Percentiles rank a stretch among this genome's conserved stretches.
Evolutionary conservation across 805 yeast species (phyloP).

Genomic region (Candida ascalaphidarum): DNA sequence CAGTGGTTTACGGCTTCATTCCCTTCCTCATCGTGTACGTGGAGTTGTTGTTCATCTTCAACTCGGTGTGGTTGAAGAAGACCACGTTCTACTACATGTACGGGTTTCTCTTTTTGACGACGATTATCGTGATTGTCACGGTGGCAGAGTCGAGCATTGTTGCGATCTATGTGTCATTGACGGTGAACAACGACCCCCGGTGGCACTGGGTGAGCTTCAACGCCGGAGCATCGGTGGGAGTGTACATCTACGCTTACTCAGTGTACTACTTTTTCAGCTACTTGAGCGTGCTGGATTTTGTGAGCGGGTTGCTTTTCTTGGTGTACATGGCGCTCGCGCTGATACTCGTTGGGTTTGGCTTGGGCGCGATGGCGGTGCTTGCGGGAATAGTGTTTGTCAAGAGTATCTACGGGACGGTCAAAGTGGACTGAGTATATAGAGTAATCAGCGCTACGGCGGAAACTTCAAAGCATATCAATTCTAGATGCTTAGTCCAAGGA

Average conservation of each 20-base stretch:
- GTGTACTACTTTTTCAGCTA: constrained; percentile 53
- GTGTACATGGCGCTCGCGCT: constrained; percentile 64
- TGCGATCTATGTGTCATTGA: constrained; percentile 54
- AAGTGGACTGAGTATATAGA: constrained; percentile 32
- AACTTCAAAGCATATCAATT: background rate
- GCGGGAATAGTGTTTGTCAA: constrained; percentile 61
- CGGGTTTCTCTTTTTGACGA: constrained; percentile 64
- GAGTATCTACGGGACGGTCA: constrained; percentile 50
- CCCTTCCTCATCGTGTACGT: constrained; percentile 80
- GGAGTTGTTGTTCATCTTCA: constrained; percentile 63
- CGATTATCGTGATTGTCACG: constrained; percentile 49
- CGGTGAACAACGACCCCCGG: constrained; percentile 42
- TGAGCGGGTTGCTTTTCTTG: constrained; percentile 60
- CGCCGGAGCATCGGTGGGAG: constrained; percentile 60
- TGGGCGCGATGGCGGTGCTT: constrained; percentile 68
- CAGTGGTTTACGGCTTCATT: constrained; percentile 53
- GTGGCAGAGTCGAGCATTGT: constrained; percentile 67
- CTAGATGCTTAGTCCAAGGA: constrained; percentile 64
- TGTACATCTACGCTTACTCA: constrained; percentile 62
- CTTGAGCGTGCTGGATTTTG: constrained; percentile 56
- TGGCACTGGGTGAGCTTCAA: constrained; percentile 86
- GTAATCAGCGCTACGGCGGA: too few relatives aligned
- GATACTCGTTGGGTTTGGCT: constrained; percentile 53
- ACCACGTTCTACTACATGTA: constrained; percentile 73
- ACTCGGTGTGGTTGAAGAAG: constrained; percentile 74